These are phyloP conservation scores for Plantago lanceolata DNA, from an alignment of 305 asterid genomes.

Conservation along the genomic window DNA sequence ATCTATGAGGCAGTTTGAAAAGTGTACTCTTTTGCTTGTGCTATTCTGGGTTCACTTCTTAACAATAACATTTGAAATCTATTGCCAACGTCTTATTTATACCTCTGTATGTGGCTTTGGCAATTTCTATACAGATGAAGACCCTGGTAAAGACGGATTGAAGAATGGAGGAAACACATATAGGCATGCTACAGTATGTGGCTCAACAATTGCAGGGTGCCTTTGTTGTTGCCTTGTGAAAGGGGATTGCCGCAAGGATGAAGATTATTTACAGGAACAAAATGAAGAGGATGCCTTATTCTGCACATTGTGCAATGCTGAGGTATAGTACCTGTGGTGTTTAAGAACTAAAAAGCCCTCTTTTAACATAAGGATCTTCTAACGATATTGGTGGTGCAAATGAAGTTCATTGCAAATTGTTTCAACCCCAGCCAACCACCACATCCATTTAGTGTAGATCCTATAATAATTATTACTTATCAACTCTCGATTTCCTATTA, in stretches of 20 bases:
- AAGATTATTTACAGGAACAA: conserved; percentile 42
- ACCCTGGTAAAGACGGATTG: conserved; percentile 47
- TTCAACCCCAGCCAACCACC: neutral
- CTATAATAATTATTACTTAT: conserved; percentile 4
- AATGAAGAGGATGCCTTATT: conserved; percentile 84
- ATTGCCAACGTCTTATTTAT: conserved; percentile 20
- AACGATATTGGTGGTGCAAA: neutral
- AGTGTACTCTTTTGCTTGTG: neutral
- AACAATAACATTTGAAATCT: neutral
- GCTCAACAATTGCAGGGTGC: conserved; percentile 59
- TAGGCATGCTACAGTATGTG: conserved; percentile 39
- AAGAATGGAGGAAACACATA: conserved; percentile 49
- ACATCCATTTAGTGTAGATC: neutral
- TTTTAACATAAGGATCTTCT: neutral
- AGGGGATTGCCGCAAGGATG: conserved; percentile 79
- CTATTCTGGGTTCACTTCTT: conserved; percentile 9
- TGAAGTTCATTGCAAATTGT: neutral
- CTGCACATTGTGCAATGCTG: conserved; percentile 96
- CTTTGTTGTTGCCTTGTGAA: conserved; percentile 63
- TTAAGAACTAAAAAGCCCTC: neutral
- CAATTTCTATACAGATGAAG: conserved; percentile 49
- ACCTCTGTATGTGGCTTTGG: conserved; percentile 27
- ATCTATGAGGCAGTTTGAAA: neutral
- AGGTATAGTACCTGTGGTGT: conserved; percentile 42
- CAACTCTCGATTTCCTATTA: conserved; percentile 29